These are phyloP conservation scores for Rhizophagus clarus DNA, from an alignment of 192 early-diverging fungal genomes.

Conservation along the genomic window DNA sequence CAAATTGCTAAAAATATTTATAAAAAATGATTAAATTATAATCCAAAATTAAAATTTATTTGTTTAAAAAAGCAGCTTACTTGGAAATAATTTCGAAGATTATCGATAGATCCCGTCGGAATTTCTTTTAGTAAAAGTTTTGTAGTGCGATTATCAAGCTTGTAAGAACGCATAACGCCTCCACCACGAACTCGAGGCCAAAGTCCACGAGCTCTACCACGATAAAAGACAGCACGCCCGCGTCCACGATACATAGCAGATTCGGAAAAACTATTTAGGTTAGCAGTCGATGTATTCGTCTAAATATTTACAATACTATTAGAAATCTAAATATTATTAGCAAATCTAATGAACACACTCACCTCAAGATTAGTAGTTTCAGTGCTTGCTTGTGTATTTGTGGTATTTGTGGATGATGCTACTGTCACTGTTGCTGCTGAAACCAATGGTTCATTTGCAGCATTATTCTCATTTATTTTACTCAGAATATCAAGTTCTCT, in stretches of 20 bases:
- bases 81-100: constrained; percentile 66
- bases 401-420: constrained; percentile 27
- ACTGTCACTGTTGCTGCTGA: constrained; percentile 31
- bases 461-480: constrained; percentile 13
- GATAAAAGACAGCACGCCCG: constrained; percentile 48
- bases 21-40: background rate
- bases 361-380: constrained; percentile 58
- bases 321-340: background rate
- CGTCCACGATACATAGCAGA: constrained; percentile 37
- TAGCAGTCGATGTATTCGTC: background rate
- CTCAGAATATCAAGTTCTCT: constrained; percentile 53
- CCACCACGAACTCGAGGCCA: constrained; percentile 43
- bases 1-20: constrained; percentile 45
- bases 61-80: constrained; percentile 39
- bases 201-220: constrained; percentile 51
- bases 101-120: constrained; percentile 41
- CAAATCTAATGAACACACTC: constrained; percentile 26
- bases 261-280: background rate
- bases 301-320: background rate
- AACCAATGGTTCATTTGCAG: constrained; percentile 8
- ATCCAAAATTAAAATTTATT: background rate
- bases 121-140: constrained; percentile 67
- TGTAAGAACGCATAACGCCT: constrained; percentile 49
- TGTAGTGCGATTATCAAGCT: constrained; percentile 72
- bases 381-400: constrained; percentile 36